Evolutionary conservation across 2,329 filamentous ascomycete species (phyloP).

Genomic region (Fusarium chaquense): DNA sequence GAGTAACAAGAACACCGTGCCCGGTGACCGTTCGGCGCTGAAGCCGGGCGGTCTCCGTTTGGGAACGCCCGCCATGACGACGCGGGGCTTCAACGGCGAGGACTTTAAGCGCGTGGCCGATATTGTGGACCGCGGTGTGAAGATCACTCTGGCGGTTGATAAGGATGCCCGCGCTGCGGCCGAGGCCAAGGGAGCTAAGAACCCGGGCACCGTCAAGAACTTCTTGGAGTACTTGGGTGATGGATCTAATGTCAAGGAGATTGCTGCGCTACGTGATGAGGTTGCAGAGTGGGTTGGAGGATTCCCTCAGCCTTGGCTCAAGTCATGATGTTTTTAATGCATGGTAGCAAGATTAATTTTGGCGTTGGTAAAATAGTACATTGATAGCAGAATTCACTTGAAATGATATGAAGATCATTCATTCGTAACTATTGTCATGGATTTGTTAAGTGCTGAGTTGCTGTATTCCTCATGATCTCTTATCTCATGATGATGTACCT

Average conservation of each 20-base stretch:
- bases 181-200: conserved; percentile 73
- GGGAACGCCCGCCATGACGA: conserved; percentile 96
- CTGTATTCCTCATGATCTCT: neutral
- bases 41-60: conserved; percentile 91
- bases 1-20: conserved; percentile 97
- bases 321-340: conserved; percentile 37
- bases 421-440: neutral
- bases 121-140: conserved; percentile 83
- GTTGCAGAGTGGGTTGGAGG: conserved; percentile 77
- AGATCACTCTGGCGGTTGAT: conserved; percentile 79
- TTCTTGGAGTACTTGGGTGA: conserved; percentile 76
- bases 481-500: conserved; percentile 21
- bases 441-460: neutral
- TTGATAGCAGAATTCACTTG: conserved; percentile 4
- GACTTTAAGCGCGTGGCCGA: conserved; percentile 88
- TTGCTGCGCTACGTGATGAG: conserved; percentile 74
- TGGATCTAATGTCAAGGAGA: conserved; percentile 73
- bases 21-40: conserved; percentile 90
- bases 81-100: conserved; percentile 82
- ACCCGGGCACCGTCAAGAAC: conserved; percentile 70
- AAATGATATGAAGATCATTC: neutral
- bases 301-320: conserved; percentile 49
- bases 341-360: conserved; percentile 9
- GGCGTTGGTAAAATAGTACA: conserved; percentile 29
- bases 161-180: conserved; percentile 74